These are phyloP conservation scores for Polygonum aviculare DNA, from an alignment of 148 eudicot genomes.

Conservation along the genomic window DNA sequence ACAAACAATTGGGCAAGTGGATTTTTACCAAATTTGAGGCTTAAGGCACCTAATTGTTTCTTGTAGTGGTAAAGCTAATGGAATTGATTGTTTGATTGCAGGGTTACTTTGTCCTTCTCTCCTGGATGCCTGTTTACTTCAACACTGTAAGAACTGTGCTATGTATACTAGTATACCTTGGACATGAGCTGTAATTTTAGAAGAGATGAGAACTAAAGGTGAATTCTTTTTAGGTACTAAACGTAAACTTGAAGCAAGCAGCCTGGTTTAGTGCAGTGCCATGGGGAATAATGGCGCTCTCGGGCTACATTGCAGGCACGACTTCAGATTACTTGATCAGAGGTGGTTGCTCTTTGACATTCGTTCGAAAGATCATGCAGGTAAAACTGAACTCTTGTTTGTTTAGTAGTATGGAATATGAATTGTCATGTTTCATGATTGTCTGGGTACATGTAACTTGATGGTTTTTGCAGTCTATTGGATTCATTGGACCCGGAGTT, in stretches of 20 bases:
- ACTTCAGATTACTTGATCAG: slow-evolving; percentile 65
- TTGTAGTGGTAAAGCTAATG: not conserved
- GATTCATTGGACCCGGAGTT: slow-evolving; percentile 85
- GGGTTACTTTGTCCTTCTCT: slow-evolving; percentile 96
- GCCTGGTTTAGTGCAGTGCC: slow-evolving; percentile 99
- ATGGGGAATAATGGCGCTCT: slow-evolving; percentile 93
- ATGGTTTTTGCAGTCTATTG: slow-evolving; percentile 54
- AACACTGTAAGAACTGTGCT: slow-evolving; percentile 54
- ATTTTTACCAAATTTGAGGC: not conserved
- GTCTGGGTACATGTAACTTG: not conserved
- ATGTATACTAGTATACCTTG: not conserved
- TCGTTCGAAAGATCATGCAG: slow-evolving; percentile 88
- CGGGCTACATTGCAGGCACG: slow-evolving; percentile 81
- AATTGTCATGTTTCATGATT: not conserved
- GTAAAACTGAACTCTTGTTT: slow-evolving; percentile 19
- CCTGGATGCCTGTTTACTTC: slow-evolving; percentile 98
- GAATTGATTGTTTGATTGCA: slow-evolving; percentile 25
- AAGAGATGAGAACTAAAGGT: not conserved
- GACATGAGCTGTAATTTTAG: not conserved
- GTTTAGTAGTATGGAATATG: not conserved
- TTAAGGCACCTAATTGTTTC: not conserved
- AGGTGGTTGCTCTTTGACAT: slow-evolving; percentile 51
- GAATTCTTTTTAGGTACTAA: slow-evolving; percentile 41
- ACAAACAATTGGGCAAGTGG: slow-evolving; percentile 86
- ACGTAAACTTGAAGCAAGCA: slow-evolving; percentile 83